A percentile compares a stretch with the other conserved stretches of the same genome.
Evolutionary conservation across 176 grass and related monocot genomes (phyloP).

Genomic region (Tillandsia leiboldiana): DNA sequence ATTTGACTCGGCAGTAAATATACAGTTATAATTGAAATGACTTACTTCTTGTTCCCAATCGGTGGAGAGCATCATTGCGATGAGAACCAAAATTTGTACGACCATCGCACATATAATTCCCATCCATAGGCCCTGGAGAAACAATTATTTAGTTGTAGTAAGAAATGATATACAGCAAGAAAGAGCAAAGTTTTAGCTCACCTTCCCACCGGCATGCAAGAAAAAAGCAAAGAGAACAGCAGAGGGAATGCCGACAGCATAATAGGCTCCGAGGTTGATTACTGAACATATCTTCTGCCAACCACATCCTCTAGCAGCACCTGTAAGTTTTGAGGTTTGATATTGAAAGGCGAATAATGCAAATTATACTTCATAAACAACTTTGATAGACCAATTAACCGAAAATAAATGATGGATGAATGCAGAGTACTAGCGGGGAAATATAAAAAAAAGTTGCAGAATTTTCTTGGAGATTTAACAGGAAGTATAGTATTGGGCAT

Average conservation of each 20-base stretch:
- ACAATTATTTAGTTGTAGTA: background rate
- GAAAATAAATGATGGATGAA: no score
- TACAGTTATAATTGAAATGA: background rate
- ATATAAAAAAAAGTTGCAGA: no score
- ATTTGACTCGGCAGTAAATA: background rate
- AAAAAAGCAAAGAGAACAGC: slow-evolving; percentile 67
- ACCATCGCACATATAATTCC: slow-evolving; percentile 77
- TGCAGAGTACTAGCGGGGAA: no score
- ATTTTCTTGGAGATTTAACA: no score
- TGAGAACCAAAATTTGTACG: slow-evolving; percentile 54
- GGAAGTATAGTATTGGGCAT: no score
- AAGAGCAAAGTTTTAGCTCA: slow-evolving; percentile 10
- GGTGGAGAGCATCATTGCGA: slow-evolving; percentile 48
- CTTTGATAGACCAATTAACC: no score
- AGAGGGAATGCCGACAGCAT: slow-evolving; percentile 63
- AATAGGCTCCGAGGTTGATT: slow-evolving; percentile 80
- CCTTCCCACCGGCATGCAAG: slow-evolving; percentile 65
- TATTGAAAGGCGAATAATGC: background rate
- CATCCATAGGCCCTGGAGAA: slow-evolving; percentile 68
- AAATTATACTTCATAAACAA: no score
- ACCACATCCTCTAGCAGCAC: slow-evolving; percentile 78
- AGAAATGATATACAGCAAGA: background rate
- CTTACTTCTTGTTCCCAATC: slow-evolving; percentile 63
- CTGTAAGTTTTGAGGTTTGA: slow-evolving; percentile 15
- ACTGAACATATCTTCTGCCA: slow-evolving; percentile 82